Conservation (phyloP, 805 yeast species). For the Ogataea kodamae region DNA sequence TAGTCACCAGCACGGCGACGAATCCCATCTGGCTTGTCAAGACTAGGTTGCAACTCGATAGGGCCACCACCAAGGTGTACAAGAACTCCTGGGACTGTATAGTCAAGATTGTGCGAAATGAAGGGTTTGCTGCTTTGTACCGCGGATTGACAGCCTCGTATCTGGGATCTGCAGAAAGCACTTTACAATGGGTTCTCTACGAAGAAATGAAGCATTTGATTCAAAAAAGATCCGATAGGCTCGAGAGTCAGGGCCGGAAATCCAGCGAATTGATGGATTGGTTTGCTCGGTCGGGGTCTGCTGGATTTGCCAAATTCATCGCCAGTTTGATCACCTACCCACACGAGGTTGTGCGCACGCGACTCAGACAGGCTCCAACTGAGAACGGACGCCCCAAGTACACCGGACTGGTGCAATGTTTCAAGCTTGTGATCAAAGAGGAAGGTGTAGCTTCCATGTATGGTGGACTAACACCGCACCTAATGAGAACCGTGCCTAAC, state of each 20-base stretch:
- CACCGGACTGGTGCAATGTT: conserved; percentile 85
- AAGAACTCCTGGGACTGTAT: conserved; percentile 85
- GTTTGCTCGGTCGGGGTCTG: conserved; percentile 96
- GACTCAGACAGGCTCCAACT: conserved; percentile 89
- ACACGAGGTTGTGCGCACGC: conserved; percentile 94
- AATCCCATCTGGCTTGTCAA: conserved; percentile 98
- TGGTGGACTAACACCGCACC: conserved; percentile 96
- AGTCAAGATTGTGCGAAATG: conserved; percentile 60
- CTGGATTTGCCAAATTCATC: conserved; percentile 91
- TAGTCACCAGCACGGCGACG: conserved; percentile 92
- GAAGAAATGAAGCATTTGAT: conserved; percentile 87
- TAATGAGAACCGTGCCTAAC: conserved; percentile 95
- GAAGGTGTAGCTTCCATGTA: conserved; percentile 93
- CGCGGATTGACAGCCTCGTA: conserved; percentile 93
- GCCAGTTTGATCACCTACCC: conserved; percentile 95
- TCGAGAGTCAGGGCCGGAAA: conserved; percentile 34
- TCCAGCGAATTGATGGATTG: conserved; percentile 76
- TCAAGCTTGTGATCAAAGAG: conserved; percentile 78
- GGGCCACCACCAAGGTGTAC: conserved; percentile 58
- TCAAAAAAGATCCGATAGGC: conserved; percentile 42
- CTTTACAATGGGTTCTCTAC: conserved; percentile 93
- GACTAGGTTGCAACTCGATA: conserved; percentile 90
- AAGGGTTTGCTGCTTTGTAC: conserved; percentile 79
- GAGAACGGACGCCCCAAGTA: conserved; percentile 80
- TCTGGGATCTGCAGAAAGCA: conserved; percentile 87